Evolutionary conservation across 805 yeast genomes (phyloP), one percentile per base, ranked within the genome.

Genomic region (Zygotorulaspora sp.): DNA sequence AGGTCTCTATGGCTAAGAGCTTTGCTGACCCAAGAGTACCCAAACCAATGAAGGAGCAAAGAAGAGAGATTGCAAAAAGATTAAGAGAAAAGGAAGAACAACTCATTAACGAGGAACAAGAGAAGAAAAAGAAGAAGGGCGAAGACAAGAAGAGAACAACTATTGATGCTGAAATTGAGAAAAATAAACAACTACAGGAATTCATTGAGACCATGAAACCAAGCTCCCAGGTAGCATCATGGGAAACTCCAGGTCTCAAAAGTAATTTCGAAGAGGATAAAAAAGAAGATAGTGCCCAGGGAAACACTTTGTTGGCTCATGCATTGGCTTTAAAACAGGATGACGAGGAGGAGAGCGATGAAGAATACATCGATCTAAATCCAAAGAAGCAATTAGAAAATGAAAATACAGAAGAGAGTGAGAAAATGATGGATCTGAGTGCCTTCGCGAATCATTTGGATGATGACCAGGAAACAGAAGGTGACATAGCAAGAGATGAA

Each of bases 21-120:
- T 80, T 86, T 64, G 80, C 84, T 23, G 96, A 88, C 61, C 89
- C 94, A 2, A 67, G 68, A 10, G 88, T 87, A 5, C 92, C 94
- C 14, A 67, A 75, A 42, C 76, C 89, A 0, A 63, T 65, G 72
- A 75, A 66, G 44, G 76, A 74, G 39, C 75, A 67, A 59, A 69
- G 65, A 38, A 62, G 71, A 43, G 83, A 77, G 47, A 78, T 70
- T 5, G 53, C 58, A 28, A 62, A 71, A 27, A 66, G 72, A 45
- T 50, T 75, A 8, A 61, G 63, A 46, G 68, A 67, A 41, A 65
- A 72, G 29, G 77, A 80, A 60, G 75, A 73, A 42, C 48, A 61
- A 40, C 58, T 72, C 30, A 62, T 68, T 31, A 66, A 63, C 39
- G 72, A 66, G 54, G 65, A 62, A 36, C 61, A 64, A 56, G 61